Evolutionary conservation across 768 basidiomycete genomes (phyloP), one percentile per base, ranked within the genome.

Genomic region (Mycena maculata): DNA sequence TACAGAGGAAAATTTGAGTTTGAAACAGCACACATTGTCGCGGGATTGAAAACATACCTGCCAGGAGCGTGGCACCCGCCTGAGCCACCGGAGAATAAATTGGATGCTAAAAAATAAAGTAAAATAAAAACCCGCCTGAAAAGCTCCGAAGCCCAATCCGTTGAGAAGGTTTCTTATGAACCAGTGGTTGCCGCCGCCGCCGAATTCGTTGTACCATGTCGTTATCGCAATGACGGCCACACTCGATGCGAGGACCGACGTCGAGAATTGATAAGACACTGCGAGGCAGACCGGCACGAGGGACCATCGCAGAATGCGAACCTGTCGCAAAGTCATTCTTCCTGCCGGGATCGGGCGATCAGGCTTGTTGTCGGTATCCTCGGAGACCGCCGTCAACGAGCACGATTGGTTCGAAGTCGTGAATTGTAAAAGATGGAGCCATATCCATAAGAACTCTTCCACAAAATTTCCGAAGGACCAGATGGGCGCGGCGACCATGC

Each of bases 321-420:
- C 69, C 6, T 60, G 44, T 3, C 48, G 8, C 23, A 73, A 22
- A 22, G 72, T 63, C 22, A 81, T 74, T 20, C 76, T 75, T 13
- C 73, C 69, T 0, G 80, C 63, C 12, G 80, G 78, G 2, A 81
- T 47, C 18, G 80, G 80, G n/a, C 80, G 67, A 65, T 72, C 73
- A 20, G 77, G 69, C 64, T 79, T 79, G 64, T 80, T 81, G 4
- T 65, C 25, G 9, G 63, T 59, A 59, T 80, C 80, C 60, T 81
- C 80, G 16, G 42, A 23, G 8, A 47, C 39, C 4, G 57, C 57
- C 28, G 42, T 74, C 56, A 0, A 63, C 58, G 10, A 63, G 30
- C 50, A 30, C 76, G 56, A 79, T 79, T 22, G 78, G 28, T 59
- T 59, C 42, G 57, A 77, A 41, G 76, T 65, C 28, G 73, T 68